These are phyloP conservation scores for Hypoxylon fuscum DNA, from an alignment of 495 filamentous ascomycete genomes.

Conservation along the genomic window DNA sequence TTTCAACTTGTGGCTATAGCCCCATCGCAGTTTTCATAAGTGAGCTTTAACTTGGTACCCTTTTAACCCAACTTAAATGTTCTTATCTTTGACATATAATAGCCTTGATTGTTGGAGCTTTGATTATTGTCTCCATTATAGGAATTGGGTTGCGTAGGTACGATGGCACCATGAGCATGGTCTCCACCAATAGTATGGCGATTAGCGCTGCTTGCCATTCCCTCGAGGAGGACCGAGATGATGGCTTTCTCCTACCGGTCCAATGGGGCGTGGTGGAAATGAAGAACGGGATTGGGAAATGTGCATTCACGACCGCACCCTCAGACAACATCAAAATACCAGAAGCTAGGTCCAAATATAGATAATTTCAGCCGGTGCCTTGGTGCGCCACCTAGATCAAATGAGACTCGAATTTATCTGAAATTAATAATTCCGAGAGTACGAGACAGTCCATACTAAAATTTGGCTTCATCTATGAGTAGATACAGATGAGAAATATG, in stretches of 20 bases:
- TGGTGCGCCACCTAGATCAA: too few relatives aligned
- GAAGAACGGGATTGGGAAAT: constrained; percentile 1
- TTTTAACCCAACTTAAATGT: neutral
- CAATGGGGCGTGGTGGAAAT: constrained; percentile 6
- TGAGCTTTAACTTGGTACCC: constrained; percentile 1
- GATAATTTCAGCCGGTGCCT: too few relatives aligned
- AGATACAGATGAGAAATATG: too few relatives aligned
- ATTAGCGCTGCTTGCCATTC: constrained; percentile 37
- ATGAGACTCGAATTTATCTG: too few relatives aligned
- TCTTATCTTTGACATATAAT: neutral
- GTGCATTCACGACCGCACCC: constrained; percentile 40
- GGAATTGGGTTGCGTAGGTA: constrained; percentile 23
- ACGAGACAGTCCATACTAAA: too few relatives aligned
- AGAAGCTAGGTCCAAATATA: neutral
- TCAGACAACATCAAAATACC: neutral
- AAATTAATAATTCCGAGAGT: too few relatives aligned
- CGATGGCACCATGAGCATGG: constrained; percentile 31
- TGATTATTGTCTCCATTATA: constrained; percentile 1
- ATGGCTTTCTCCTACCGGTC: constrained; percentile 26
- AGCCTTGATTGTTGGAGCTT: constrained; percentile 1
- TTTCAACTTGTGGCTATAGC: constrained; percentile 45
- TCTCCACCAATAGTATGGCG: constrained; percentile 28
- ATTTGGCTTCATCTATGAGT: too few relatives aligned
- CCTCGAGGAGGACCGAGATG: constrained; percentile 10
- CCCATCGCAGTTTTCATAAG: constrained; percentile 43